Conservation (phyloP, 2,329 filamentous ascomycete species). For the Sarocladium brachiariae region DNA sequence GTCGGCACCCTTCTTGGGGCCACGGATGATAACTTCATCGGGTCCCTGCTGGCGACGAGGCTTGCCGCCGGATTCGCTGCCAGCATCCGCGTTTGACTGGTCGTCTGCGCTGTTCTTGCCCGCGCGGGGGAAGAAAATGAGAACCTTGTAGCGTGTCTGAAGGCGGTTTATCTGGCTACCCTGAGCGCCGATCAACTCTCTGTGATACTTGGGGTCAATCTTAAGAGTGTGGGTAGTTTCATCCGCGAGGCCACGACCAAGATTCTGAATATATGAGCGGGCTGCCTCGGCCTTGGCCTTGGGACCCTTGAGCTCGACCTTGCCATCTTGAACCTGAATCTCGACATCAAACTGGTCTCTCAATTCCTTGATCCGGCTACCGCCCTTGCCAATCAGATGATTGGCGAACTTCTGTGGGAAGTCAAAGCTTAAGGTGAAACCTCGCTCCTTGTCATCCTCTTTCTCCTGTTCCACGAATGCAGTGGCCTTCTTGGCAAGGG, state of each 20-base stretch:
- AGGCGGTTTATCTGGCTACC: slow-evolving; percentile 86
- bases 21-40: slow-evolving; percentile 86
- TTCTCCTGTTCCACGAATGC: slow-evolving; percentile 82
- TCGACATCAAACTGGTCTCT: slow-evolving; percentile 63
- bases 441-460: slow-evolving; percentile 88
- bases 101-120: slow-evolving; percentile 61
- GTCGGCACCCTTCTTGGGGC: slow-evolving; percentile 88
- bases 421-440: slow-evolving; percentile 78
- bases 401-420: slow-evolving; percentile 95
- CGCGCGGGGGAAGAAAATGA: slow-evolving; percentile 83
- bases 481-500: slow-evolving; percentile 64
- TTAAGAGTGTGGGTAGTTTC: slow-evolving; percentile 83
- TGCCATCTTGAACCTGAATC: slow-evolving; percentile 87
- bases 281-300: slow-evolving; percentile 89
- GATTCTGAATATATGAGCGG: slow-evolving; percentile 70
- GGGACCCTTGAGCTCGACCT: slow-evolving; percentile 91
- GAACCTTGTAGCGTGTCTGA: slow-evolving; percentile 86
- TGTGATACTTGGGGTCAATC: slow-evolving; percentile 89
- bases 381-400: slow-evolving; percentile 65
- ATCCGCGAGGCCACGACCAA: slow-evolving; percentile 81
- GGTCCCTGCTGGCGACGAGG: slow-evolving; percentile 65
- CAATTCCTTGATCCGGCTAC: slow-evolving; percentile 59
- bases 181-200: slow-evolving; percentile 84
- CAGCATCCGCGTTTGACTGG: slow-evolving; percentile 59
- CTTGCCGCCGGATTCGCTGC: slow-evolving; percentile 60